Evolutionary conservation across 2,329 filamentous ascomycete genomes (phyloP), one percentile per base, ranked within the genome.

Genomic region (Tolypocladium ovalisporum): DNA sequence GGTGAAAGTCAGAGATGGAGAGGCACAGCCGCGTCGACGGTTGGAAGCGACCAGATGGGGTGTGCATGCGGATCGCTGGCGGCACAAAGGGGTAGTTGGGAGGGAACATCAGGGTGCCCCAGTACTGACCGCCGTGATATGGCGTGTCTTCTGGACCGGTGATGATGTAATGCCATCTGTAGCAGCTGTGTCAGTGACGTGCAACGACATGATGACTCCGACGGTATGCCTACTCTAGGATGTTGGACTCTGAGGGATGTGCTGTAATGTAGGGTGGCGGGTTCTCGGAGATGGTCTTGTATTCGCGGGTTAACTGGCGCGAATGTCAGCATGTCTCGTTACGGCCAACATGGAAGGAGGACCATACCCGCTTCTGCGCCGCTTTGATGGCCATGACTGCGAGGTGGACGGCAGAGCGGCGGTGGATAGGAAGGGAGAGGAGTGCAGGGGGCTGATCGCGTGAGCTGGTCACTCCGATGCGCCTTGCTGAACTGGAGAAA

Each of bases 61-160:
- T 99, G 78, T 97, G 94, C 94, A 99, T 99, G 69, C 93, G 90
- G 73, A 99, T 99, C 2, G 94, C 91, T 5, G 94, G 94, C 36
- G 94, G 94, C 15, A 92, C 93, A 73, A 97, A 99, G 32, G 94
- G 94, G 71, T 99, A 99, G 77, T 97, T 92, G 10, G 92, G 84
- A 19, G 94, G 94, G 73, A 99, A 99, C 63, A 95, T 86, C 54
- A 99, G 80, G 1, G 93, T 97, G 53, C 94, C 94, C 94, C 94
- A 99, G 78, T 97, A 99, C 73, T 99, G 94, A 52, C 94, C 94
- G 68, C 87, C 86, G 66, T 95, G 85, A 71, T 99, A 99, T 2
- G 94, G 93, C 0, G 94, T 99, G 59, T 92, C 84, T 60, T 95
- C 91, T 37, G 94, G 93, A 2, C 94, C 94, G 40, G 92, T 97